Percentiles rank a stretch among this genome's conserved stretches.
These are phyloP conservation scores for Scutellaria barbata DNA, from an alignment of 257 asterid species.

Conservation along the genomic window DNA sequence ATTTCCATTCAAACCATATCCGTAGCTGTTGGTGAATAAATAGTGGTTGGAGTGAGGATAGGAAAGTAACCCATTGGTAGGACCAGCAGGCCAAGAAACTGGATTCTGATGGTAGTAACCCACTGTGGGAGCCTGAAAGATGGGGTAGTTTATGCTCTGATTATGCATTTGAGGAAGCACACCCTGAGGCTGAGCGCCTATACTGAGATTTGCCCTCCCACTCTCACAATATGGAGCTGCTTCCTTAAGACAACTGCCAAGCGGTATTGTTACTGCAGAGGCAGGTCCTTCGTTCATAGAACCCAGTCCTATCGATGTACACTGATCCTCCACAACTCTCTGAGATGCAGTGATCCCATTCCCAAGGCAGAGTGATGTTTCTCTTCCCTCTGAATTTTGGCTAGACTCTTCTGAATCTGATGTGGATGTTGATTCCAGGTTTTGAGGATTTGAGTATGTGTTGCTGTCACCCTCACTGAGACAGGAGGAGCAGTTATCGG, in stretches of 20 bases:
- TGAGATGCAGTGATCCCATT: conserved; percentile 45
- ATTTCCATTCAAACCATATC: conserved; percentile 70
- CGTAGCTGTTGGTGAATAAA: conserved; percentile 57
- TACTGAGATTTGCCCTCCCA: conserved; percentile 47
- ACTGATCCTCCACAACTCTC: conserved; percentile 38
- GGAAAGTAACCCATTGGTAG: conserved; percentile 69
- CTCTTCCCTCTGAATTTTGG: conserved; percentile 71
- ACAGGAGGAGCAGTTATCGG: conserved; percentile 83
- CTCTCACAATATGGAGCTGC: conserved; percentile 44
- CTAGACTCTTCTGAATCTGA: conserved; percentile 87
- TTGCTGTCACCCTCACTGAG: conserved; percentile 90
- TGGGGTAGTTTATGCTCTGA: conserved; percentile 63
- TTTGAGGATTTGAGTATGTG: conserved; percentile 62
- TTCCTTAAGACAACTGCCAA: conserved; percentile 43
- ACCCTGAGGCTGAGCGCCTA: conserved; percentile 57
- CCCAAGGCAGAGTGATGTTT: conserved; percentile 47
- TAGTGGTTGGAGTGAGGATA: conserved; percentile 72
- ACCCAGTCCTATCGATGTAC: conserved; percentile 38
- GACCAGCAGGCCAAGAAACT: conserved; percentile 65
- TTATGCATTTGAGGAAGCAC: conserved; percentile 65
- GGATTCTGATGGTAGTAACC: conserved; percentile 82
- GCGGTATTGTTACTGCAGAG: conserved; percentile 40
- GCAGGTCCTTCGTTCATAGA: conserved; percentile 39
- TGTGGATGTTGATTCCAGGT: conserved; percentile 68
- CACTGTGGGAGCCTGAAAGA: conserved; percentile 69